Evolutionary conservation across 164 flowering plant genomes (phyloP), one percentile per base, ranked within the genome.

Genomic region (Stephania yunnanensis): DNA sequence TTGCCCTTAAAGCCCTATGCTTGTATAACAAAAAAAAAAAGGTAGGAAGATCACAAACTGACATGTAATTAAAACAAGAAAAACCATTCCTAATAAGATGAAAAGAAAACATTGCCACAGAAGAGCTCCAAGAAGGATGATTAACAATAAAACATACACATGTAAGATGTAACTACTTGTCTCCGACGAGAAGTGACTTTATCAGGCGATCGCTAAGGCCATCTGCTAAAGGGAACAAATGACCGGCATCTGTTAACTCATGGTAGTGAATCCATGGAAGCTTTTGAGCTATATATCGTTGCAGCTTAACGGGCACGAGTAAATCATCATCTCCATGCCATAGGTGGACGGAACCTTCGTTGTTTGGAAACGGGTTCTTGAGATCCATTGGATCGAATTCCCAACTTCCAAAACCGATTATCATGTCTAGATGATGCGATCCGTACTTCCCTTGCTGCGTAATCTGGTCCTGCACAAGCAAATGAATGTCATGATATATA

Each of bases 181-280:
- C 74, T 58, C 78, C 78, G 11, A 71, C 74, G 12, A 83, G 10
- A 48, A 78, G 80, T 29, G 71, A 63, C 75, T 72, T 83, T 17
- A 83, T 15, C 3, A 83, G 77, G 5, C 70, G 42, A 48, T 81
- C 77, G 11, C 44, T 8, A 75, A 84, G 78, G 20, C 85, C 89
- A 64, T 85, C 87, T 5, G 80, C 86, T 36, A 46, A 29, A 0
- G 83, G 79, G 78, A 92, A 86, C 79, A 85, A 15, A 77, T 90
- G 95, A 4, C 95, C 97, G 2, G 83, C 83, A 75, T 85, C 85
- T 6, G 87, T 73, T 15, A 89, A 4, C 81, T 92, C 93, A 55
- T 90, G 97, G 77, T 90, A 92, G 11, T 79, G 80, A 79, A 92
- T 85, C 92, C 95, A 92, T 5, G 95, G 88, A 44, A 89, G 89